Conservation (phyloP, 129 eudicot genomes). For the Kitagawia praeruptora region DNA sequence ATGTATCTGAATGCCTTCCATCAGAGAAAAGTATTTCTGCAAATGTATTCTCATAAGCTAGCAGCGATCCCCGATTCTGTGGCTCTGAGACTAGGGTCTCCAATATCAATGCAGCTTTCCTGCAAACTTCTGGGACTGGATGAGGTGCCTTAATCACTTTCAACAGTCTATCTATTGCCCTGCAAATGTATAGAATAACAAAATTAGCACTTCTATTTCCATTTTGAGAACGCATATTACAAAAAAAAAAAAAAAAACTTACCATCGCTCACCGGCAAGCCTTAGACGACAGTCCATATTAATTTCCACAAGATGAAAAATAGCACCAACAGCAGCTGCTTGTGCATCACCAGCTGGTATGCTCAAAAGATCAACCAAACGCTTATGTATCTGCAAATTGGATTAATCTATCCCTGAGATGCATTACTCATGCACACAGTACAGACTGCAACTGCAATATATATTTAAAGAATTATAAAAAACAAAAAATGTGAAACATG, state of each 20-base stretch:
- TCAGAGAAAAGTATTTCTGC: conserved; percentile 90
- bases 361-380: conserved; percentile 90
- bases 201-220: not conserved
- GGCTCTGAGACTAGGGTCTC: conserved; percentile 92
- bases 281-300: conserved; percentile 92
- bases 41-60: conserved; percentile 77
- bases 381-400: conserved; percentile 60
- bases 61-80: conserved; percentile 64
- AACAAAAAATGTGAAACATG: not conserved
- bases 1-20: conserved; percentile 68
- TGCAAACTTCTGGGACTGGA: conserved; percentile 88
- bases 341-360: conserved; percentile 84
- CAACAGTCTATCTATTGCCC: conserved; percentile 93
- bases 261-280: conserved; percentile 97
- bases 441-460: not conserved
- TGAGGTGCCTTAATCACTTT: conserved; percentile 83
- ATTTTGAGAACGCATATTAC: not conserved
- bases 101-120: conserved; percentile 81
- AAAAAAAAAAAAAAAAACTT: not conserved
- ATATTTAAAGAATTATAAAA: not conserved
- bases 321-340: conserved; percentile 97
- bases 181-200: conserved; percentile 15
- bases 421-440: not conserved
- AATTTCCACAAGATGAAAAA: conserved; percentile 86
- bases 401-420: conserved; percentile 3